phyloP scores from a whole-genome alignment of 2,329 filamentous ascomycete genomes.

The Pestalotiopsis sp. region DNA sequence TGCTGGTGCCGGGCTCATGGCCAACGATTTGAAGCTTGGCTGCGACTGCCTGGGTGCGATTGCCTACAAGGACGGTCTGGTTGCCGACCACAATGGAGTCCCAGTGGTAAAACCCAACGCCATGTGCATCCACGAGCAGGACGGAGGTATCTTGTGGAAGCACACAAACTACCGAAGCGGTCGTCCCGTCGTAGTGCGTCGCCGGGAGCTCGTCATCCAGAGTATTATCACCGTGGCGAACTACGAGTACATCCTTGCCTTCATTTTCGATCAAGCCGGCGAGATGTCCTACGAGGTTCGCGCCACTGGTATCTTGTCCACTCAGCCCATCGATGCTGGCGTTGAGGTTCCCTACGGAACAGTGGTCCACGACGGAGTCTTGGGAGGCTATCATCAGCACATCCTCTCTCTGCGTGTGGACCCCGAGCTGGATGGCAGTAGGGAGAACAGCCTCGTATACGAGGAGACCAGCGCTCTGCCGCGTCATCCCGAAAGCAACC shows the following conservation, averaged over 20 bases:
- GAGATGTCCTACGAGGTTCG: constrained; percentile 64
- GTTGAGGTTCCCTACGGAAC: constrained; percentile 60
- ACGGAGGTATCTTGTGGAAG: constrained; percentile 71
- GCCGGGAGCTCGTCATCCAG: constrained; percentile 67
- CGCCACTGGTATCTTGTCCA: constrained; percentile 70
- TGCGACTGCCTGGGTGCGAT: constrained; percentile 72
- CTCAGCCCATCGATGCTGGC: constrained; percentile 62
- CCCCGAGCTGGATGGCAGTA: constrained; percentile 52
- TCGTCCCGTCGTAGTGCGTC: constrained; percentile 62
- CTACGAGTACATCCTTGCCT: constrained; percentile 72
- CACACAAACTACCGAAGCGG: constrained; percentile 70
- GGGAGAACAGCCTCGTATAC: constrained; percentile 29
- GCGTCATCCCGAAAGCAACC: constrained; percentile 2
- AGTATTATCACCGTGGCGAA: constrained; percentile 71
- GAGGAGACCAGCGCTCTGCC: constrained; percentile 24
- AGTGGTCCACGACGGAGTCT: constrained; percentile 63
- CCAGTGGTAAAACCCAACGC: constrained; percentile 60
- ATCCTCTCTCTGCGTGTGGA: constrained; percentile 70
- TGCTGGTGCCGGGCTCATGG: constrained; percentile 64
- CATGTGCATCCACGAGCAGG: constrained; percentile 71
- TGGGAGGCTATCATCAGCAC: constrained; percentile 71
- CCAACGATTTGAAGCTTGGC: constrained; percentile 68
- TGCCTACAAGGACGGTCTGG: constrained; percentile 56
- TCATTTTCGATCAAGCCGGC: constrained; percentile 65
- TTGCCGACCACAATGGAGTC: constrained; percentile 56